These are phyloP conservation scores for Forsythia viridissima DNA, from an alignment of 257 asterid genomes.

Conservation along the genomic window DNA sequence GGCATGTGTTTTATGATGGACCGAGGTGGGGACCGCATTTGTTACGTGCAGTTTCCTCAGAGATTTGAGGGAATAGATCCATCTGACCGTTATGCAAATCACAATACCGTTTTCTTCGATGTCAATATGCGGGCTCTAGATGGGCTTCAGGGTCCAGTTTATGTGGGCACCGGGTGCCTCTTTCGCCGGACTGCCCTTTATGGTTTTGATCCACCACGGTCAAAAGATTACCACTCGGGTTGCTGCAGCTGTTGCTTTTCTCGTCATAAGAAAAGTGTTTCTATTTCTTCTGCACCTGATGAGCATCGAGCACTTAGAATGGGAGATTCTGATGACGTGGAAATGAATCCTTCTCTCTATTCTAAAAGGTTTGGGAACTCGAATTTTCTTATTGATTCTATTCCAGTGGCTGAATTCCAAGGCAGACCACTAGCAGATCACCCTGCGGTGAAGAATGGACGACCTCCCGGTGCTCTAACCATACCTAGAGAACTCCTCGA, in stretches of 20 bases:
- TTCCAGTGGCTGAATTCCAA: conserved; percentile 24
- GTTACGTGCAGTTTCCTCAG: conserved; percentile 2
- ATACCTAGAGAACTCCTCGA: conserved; percentile 23
- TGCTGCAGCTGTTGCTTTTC: neutral
- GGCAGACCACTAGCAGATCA: conserved; percentile 23
- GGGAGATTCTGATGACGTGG: conserved; percentile 21
- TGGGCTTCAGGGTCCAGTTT: conserved; percentile 1
- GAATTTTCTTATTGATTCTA: conserved; percentile 18
- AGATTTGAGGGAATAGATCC: conserved; percentile 7
- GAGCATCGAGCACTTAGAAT: conserved; percentile 18
- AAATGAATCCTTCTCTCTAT: conserved; percentile 16
- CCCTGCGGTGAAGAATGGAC: conserved; percentile 22
- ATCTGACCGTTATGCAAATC: conserved; percentile 2
- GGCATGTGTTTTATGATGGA: conserved; percentile 9
- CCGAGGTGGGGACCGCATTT: conserved; percentile 7
- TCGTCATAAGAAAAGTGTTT: neutral
- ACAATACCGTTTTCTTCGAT: conserved; percentile 4
- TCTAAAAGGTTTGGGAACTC: conserved; percentile 24
- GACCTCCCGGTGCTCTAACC: conserved; percentile 24
- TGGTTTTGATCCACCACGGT: conserved; percentile 3
- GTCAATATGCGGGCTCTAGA: conserved; percentile 5
- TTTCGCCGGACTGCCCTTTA: conserved; percentile 5
- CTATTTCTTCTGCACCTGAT: conserved; percentile 17
- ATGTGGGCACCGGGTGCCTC: conserved; percentile 5
- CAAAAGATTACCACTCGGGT: neutral